These are phyloP conservation scores for Chlorociboria aeruginascens DNA, from an alignment of 495 filamentous ascomycete genomes.

Conservation along the genomic window DNA sequence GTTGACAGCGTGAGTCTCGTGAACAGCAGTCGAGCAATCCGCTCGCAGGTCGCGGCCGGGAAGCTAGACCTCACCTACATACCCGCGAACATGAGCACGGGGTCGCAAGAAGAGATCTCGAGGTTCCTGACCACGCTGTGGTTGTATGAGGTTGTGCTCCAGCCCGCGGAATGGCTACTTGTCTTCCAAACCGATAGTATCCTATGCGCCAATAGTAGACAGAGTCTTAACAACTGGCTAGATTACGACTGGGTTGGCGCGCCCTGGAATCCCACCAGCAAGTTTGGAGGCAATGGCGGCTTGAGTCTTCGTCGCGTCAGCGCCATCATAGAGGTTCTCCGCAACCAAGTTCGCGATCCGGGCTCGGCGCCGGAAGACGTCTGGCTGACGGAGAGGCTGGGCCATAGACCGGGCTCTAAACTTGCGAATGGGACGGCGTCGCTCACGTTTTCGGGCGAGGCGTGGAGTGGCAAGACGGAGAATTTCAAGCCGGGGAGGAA, in stretches of 20 bases:
- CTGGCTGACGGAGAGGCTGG: conserved; percentile 35
- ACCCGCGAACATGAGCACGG: conserved; percentile 30
- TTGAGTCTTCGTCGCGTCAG: conserved; percentile 34
- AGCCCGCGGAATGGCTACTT: conserved; percentile 32
- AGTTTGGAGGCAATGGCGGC: conserved; percentile 37
- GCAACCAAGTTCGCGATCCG: conserved; percentile 26
- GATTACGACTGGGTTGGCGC: conserved; percentile 42
- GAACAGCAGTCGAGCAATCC: conserved; percentile 27
- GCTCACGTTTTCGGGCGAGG: conserved; percentile 33
- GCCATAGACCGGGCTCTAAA: conserved; percentile 26
- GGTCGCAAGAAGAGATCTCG: conserved; percentile 31
- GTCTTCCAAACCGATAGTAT: conserved; percentile 39
- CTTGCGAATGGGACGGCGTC: conserved; percentile 33
- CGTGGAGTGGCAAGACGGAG: conserved; percentile 19
- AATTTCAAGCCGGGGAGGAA: conserved; percentile 11
- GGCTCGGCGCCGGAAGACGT: conserved; percentile 33
- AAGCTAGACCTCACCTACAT: conserved; percentile 36
- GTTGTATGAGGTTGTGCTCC: conserved; percentile 31
- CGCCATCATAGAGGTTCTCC: conserved; percentile 33
- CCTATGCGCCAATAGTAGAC: conserved; percentile 33
- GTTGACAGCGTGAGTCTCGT: conserved; percentile 25
- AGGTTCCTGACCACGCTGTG: conserved; percentile 33
- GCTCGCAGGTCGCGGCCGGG: conserved; percentile 24
- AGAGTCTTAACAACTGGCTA: conserved; percentile 33
- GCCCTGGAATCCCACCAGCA: conserved; percentile 30